Percentiles rank a stretch among this genome's conserved stretches.
These are phyloP conservation scores for Fagus sylvatica DNA, from an alignment of 306 rosid genomes.

Conservation along the genomic window DNA sequence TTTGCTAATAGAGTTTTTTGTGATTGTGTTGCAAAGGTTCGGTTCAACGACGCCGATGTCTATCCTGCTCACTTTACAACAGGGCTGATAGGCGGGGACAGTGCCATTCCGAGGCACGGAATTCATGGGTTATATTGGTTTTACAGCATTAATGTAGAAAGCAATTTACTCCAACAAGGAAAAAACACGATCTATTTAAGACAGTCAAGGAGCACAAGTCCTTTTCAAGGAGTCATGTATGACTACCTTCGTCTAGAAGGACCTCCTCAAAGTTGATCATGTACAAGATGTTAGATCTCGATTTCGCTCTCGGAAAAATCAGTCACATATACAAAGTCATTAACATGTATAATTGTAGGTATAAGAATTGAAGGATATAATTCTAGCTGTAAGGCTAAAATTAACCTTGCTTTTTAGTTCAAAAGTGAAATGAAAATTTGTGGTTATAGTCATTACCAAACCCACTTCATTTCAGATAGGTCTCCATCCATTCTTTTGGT, in stretches of 20 bases:
- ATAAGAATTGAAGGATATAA: too few relatives aligned
- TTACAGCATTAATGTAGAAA: slow-evolving; percentile 35
- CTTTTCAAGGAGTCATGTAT: slow-evolving; percentile 67
- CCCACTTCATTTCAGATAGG: too few relatives aligned
- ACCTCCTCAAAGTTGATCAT: slow-evolving; percentile 38
- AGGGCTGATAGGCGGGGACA: slow-evolving; percentile 55
- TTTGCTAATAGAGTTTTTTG: slow-evolving; percentile 1
- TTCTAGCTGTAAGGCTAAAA: too few relatives aligned
- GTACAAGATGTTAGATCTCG: background rate
- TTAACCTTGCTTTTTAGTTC: too few relatives aligned
- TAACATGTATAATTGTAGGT: too few relatives aligned
- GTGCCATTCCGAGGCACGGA: slow-evolving; percentile 81
- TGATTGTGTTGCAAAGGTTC: slow-evolving; percentile 40
- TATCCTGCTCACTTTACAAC: slow-evolving; percentile 31
- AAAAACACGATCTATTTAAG: slow-evolving; percentile 52
- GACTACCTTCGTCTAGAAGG: slow-evolving; percentile 81
- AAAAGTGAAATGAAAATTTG: too few relatives aligned
- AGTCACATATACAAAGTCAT: too few relatives aligned
- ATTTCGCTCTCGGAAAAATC: too few relatives aligned
- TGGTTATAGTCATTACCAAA: too few relatives aligned
- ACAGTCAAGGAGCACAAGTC: slow-evolving; percentile 36
- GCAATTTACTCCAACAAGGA: slow-evolving; percentile 41
- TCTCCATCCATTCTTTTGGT: too few relatives aligned
- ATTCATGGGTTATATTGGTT: slow-evolving; percentile 65
- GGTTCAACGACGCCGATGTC: slow-evolving; percentile 38